Base-by-base conservation (phyloP, 2,329 filamentous ascomycete genomes). In the Aureobasidium sp. region DNA sequence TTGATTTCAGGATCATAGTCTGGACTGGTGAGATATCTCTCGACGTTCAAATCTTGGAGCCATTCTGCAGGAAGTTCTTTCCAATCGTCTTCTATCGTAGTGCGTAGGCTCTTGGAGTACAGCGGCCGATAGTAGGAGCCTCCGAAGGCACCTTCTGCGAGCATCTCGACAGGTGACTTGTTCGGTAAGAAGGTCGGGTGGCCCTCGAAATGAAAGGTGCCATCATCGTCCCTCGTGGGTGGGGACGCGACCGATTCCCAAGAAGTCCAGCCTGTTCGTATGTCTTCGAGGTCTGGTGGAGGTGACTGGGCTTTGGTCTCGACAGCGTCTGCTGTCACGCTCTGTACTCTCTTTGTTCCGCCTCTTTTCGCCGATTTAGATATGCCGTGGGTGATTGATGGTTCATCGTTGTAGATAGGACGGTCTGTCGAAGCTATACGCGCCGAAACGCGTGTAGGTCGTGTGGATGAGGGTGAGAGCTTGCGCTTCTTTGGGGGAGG, bases 91-190 rank as follows among this genome's bases (percentile, higher is more conserved):
- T 70, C 58, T 4, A 83, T 67, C 0, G 75, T 76, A 2, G 73
- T 71, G 11, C 71, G 71, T 0, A 82, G 73, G 12, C 70, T 73
- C 19, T 71, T 70, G 4, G 78, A 81, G 61, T 74, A 73, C 4
- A 82, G 70, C 0, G 79, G 78, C 0, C 80, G 76, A 70, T 78
- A 82, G 67, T 81, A 82, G 0, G 74, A 75, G 17, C 80, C 81
- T 12, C 81, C 81, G 65, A 82, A 82, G 61, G 74, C 75, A 49
- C 81, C 80, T 70, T 82, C 78, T 22, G 77, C 74, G 14, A 82
- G 72, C 65, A 83, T 78, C 60, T 78, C 78, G 59, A 77, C 75
- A 5, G 81, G 81, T 1, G 78, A 79, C 65, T 82, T 82, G 67
- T 83, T 83, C 2, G 81, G 81, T 1, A 69, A 73, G 67, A 83